A percentile compares a stretch with the other conserved stretches of the same genome.
phyloP scores from a whole-genome alignment of 1,284 basidiomycete genomes.

The Peniophora sp. region DNA sequence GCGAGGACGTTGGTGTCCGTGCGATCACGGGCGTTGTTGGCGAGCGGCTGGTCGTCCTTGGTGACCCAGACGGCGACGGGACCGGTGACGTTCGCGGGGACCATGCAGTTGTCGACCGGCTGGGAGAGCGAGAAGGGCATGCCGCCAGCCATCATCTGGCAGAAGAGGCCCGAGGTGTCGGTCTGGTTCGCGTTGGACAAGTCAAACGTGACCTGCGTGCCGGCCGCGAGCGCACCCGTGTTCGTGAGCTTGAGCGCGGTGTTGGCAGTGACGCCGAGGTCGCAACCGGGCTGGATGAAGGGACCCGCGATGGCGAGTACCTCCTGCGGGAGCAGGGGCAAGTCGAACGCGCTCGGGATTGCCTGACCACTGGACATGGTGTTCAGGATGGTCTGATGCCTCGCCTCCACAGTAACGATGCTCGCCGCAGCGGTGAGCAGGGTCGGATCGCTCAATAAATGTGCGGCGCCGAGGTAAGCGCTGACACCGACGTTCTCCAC shows the following conservation, averaged over 20 bases:
- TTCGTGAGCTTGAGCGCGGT: slow-evolving; percentile 58
- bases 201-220: slow-evolving; percentile 55
- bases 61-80: slow-evolving; percentile 71
- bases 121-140: slow-evolving; percentile 47
- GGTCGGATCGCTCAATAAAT: slow-evolving; percentile 54
- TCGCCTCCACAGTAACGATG: slow-evolving; percentile 77
- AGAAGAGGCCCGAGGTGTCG: slow-evolving; percentile 44
- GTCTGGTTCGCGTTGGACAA: slow-evolving; percentile 36
- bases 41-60: slow-evolving; percentile 50
- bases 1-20: slow-evolving; percentile 53
- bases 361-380: slow-evolving; percentile 52
- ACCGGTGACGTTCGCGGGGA: slow-evolving; percentile 59
- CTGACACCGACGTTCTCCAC: slow-evolving; percentile 77
- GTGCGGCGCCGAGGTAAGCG: slow-evolving; percentile 74
- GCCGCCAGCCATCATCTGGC: slow-evolving; percentile 72
- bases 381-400: slow-evolving; percentile 76
- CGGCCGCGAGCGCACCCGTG: slow-evolving; percentile 42
- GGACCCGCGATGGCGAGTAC: slow-evolving; percentile 66
- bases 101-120: slow-evolving; percentile 50
- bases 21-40: slow-evolving; percentile 58
- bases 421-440: slow-evolving; percentile 65
- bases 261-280: slow-evolving; percentile 57
- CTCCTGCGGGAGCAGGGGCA: slow-evolving; percentile 59
- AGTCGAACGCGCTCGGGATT: slow-evolving; percentile 65
- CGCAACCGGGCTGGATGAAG: slow-evolving; percentile 65